phyloP scores from a whole-genome alignment of 2,329 filamentous ascomycete genomes.

The Davidsoniella neocaledoniae region DNA sequence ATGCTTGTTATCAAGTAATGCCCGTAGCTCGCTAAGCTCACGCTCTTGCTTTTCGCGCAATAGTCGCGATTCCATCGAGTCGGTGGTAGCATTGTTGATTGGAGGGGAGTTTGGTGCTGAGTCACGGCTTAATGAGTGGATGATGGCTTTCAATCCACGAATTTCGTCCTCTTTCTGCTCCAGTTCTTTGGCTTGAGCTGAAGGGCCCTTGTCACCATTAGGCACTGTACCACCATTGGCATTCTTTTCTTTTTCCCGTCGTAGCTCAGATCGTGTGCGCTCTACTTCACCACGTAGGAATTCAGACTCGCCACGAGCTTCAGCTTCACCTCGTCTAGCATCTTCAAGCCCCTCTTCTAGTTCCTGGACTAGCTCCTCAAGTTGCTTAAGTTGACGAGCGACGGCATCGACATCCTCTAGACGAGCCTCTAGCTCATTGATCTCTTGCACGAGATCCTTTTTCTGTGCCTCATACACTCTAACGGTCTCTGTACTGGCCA shows the following conservation, averaged over 20 bases:
- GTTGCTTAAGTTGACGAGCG: slow-evolving; percentile 77
- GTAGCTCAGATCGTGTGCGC: slow-evolving; percentile 70
- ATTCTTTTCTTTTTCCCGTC: slow-evolving; percentile 73
- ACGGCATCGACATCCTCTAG: slow-evolving; percentile 85
- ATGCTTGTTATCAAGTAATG: slow-evolving; percentile 52
- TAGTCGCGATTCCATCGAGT: slow-evolving; percentile 37
- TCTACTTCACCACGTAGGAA: slow-evolving; percentile 92
- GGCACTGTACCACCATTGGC: slow-evolving; percentile 18
- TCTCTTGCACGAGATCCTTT: slow-evolving; percentile 66
- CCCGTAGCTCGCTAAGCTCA: slow-evolving; percentile 63
- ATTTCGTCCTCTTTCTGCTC: slow-evolving; percentile 97
- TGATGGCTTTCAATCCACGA: slow-evolving; percentile 89
- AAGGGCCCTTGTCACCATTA: slow-evolving; percentile 6
- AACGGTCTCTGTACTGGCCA: slow-evolving; percentile 90
- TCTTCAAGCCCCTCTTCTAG: slow-evolving; percentile 94
- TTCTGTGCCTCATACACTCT: slow-evolving; percentile 91
- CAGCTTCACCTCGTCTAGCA: slow-evolving; percentile 80
- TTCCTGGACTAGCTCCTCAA: slow-evolving; percentile 92
- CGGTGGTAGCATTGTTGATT: slow-evolving; percentile 32
- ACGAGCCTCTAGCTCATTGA: slow-evolving; percentile 65
- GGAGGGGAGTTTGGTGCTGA: slow-evolving; percentile 20
- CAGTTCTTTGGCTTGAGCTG: slow-evolving; percentile 48
- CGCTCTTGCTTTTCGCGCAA: slow-evolving; percentile 56
- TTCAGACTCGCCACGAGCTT: slow-evolving; percentile 89
- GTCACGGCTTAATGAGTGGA: slow-evolving; percentile 80